These are phyloP conservation scores for Neoscytalidium dimidiatum DNA, from an alignment of 2,329 filamentous ascomycete genomes.

Conservation along the genomic window DNA sequence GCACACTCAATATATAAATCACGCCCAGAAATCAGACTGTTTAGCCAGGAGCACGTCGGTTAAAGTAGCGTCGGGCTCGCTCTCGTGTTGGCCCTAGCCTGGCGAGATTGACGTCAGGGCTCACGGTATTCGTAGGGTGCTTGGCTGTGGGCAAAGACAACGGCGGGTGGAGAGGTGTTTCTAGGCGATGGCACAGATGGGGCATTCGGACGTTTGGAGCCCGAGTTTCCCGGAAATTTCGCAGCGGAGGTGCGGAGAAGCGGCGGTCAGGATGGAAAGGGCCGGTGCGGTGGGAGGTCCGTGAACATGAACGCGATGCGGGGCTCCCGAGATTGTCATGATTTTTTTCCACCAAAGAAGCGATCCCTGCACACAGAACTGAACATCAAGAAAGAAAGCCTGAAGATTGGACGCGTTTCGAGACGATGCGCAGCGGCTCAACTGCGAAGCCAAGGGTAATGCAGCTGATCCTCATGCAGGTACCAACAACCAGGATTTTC, in stretches of 20 bases:
- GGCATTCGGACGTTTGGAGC: background rate
- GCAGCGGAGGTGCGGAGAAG: background rate
- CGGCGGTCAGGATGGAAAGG: background rate
- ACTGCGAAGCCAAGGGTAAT: background rate
- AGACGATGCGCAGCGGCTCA: background rate
- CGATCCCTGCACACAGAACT: background rate
- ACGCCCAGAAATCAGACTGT: background rate
- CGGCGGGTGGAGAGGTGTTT: background rate
- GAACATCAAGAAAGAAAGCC: background rate
- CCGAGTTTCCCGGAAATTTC: background rate
- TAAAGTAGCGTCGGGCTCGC: background rate
- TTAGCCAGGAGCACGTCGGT: background rate
- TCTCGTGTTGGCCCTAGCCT: background rate
- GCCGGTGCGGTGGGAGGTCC: background rate
- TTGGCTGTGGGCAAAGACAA: background rate
- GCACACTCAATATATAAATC: background rate
- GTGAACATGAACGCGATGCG: too few relatives aligned
- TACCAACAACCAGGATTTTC: background rate
- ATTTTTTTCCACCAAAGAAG: conserved; percentile 9
- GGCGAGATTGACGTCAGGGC: background rate
- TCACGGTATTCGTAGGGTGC: background rate
- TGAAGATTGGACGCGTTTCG: background rate
- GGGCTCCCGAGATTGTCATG: background rate
- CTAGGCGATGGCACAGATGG: background rate
- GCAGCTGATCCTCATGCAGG: background rate